These are phyloP conservation scores for Moelleriella libera DNA, from an alignment of 2,329 filamentous ascomycete genomes.

Conservation along the genomic window DNA sequence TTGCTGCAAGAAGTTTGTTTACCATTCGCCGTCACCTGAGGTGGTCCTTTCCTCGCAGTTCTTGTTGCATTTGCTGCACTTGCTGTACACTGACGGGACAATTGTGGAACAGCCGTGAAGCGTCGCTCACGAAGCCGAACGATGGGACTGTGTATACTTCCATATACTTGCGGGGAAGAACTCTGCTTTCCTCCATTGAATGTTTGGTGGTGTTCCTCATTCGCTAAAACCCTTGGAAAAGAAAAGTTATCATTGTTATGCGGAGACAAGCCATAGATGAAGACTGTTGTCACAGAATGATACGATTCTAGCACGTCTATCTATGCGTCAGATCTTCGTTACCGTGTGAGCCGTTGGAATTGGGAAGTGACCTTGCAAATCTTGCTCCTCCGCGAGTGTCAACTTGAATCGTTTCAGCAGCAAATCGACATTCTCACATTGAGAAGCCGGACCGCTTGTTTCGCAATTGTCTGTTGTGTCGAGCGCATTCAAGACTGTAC, in stretches of 20 bases:
- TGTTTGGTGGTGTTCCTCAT: not conserved
- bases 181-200: not conserved
- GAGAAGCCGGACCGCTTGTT: conserved; percentile 44
- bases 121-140: conserved; percentile 2
- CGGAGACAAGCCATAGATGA: conserved; percentile 62
- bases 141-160: conserved; percentile 2
- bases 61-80: not conserved
- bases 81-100: not conserved
- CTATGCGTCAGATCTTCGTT: not conserved
- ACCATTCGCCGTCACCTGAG: conserved; percentile 10
- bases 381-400: conserved; percentile 56
- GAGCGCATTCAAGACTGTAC: conserved; percentile 24
- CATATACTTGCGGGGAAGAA: not conserved
- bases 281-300: conserved; percentile 60
- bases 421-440: not conserved
- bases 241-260: not conserved
- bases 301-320: conserved; percentile 55
- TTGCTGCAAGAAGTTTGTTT: conserved; percentile 3
- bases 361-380: conserved; percentile 45
- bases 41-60: conserved; percentile 17
- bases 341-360: not conserved
- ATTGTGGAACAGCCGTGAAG: not conserved
- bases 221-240: not conserved
- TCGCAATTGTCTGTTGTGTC: conserved; percentile 34
- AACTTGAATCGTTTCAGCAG: conserved; percentile 26